phyloP scores from a whole-genome alignment of 73 alveolate genomes.

The Paramecium octaurelia region DNA sequence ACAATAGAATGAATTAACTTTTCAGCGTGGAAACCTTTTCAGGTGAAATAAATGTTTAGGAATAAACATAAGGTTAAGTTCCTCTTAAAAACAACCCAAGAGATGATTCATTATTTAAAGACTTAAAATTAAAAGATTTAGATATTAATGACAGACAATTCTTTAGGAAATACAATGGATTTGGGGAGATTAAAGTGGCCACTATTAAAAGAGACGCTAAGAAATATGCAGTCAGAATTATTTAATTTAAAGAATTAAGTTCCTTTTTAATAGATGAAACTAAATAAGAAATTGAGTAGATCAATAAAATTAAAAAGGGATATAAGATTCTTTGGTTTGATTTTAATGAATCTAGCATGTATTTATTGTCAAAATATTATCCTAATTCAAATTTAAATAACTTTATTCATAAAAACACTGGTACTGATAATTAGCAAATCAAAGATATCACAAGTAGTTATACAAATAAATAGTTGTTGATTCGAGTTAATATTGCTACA shows the following conservation, averaged over 20 bases:
- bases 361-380: not conserved
- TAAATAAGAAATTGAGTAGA: not conserved
- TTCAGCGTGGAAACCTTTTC: not conserved
- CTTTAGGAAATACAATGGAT: not conserved
- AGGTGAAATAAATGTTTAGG: not conserved
- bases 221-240: not conserved
- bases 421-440: not conserved
- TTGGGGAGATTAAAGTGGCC: not conserved
- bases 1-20: not conserved
- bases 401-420: not conserved
- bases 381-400: not conserved
- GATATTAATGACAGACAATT: not conserved
- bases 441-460: not conserved
- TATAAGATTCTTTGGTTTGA: not conserved
- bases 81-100: not conserved
- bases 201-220: not conserved
- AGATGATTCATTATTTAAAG: not conserved
- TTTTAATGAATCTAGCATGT: not conserved
- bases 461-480: not conserved
- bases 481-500: not conserved
- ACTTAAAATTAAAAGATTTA: not conserved
- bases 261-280: constrained; percentile 14
- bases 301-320: not conserved
- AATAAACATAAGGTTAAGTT: not conserved
- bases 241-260: constrained; percentile 29